Conservation (phyloP, 805 yeast genomes). For the Saccharomyces kudriavzevii region DNA sequence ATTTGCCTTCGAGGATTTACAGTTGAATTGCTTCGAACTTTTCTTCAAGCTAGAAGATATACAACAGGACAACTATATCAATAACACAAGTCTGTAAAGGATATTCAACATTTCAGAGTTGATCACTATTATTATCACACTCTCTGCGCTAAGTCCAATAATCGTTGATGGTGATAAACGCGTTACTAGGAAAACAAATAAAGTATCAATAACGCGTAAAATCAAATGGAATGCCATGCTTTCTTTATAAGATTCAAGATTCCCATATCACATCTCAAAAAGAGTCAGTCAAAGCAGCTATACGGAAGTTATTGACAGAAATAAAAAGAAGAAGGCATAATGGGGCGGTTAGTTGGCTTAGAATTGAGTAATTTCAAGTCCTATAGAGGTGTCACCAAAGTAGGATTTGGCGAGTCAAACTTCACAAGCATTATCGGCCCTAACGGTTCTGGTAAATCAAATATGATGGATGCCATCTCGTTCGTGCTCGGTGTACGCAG, state of each 20-base stretch:
- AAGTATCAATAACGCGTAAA: neutral
- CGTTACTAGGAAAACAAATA: neutral
- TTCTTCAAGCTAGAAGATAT: no score
- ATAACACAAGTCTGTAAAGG: no score
- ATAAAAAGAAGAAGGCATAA: conserved; percentile 18
- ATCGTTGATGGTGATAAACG: neutral
- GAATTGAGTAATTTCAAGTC: conserved; percentile 88
- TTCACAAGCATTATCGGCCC: conserved; percentile 95
- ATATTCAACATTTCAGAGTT: neutral
- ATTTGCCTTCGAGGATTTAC: neutral
- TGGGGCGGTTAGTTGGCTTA: conserved; percentile 78
- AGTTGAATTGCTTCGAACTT: no score
- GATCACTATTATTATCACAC: no score
- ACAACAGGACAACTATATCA: neutral
- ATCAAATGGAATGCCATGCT: neutral
- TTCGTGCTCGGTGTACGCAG: conserved; percentile 85
- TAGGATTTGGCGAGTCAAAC: conserved; percentile 75
- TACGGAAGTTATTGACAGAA: neutral
- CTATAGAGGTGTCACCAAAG: conserved; percentile 63
- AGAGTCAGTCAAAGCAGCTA: neutral
- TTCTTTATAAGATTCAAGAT: neutral
- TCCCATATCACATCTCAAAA: neutral
- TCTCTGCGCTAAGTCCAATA: no score
- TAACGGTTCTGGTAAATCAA: conserved; percentile 97
- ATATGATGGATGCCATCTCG: conserved; percentile 94